Evolutionary conservation across 2,329 filamentous ascomycete genomes (phyloP).

Genomic region (Aspergillus pseudotamarii): DNA sequence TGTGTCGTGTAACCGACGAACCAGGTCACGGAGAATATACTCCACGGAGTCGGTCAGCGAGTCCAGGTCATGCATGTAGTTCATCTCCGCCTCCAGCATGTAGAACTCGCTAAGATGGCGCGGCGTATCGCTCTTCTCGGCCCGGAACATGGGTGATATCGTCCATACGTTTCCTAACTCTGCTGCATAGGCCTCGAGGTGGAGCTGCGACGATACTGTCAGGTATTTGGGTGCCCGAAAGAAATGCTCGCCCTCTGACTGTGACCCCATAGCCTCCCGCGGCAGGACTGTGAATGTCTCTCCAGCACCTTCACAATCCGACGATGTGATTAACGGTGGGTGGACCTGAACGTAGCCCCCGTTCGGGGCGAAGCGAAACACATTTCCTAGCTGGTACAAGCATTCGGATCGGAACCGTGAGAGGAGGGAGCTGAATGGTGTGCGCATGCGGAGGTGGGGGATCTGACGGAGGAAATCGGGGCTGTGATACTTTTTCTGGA

Average conservation of each 20-base stretch:
- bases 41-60: conserved; percentile 80
- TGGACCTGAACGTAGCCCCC: conserved; percentile 71
- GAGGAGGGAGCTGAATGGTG: conserved; percentile 77
- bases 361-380: conserved; percentile 67
- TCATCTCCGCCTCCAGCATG: conserved; percentile 93
- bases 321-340: conserved; percentile 91
- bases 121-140: conserved; percentile 89
- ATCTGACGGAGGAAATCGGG: conserved; percentile 85
- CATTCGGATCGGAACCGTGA: conserved; percentile 81
- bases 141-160: conserved; percentile 88
- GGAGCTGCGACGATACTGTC: conserved; percentile 91
- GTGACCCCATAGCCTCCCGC: conserved; percentile 32
- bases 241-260: conserved; percentile 59
- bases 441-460: conserved; percentile 82
- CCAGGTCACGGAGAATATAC: conserved; percentile 67
- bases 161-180: conserved; percentile 91
- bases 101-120: conserved; percentile 97
- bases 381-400: conserved; percentile 71
- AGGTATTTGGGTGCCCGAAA: conserved; percentile 90
- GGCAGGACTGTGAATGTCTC: conserved; percentile 80
- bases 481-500: conserved; percentile 96
- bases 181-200: conserved; percentile 88
- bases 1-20: conserved; percentile 53
- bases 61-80: conserved; percentile 71
- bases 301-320: conserved; percentile 94